These are phyloP conservation scores for Gyrodon lividus DNA, from an alignment of 768 basidiomycete genomes.

Conservation along the genomic window DNA sequence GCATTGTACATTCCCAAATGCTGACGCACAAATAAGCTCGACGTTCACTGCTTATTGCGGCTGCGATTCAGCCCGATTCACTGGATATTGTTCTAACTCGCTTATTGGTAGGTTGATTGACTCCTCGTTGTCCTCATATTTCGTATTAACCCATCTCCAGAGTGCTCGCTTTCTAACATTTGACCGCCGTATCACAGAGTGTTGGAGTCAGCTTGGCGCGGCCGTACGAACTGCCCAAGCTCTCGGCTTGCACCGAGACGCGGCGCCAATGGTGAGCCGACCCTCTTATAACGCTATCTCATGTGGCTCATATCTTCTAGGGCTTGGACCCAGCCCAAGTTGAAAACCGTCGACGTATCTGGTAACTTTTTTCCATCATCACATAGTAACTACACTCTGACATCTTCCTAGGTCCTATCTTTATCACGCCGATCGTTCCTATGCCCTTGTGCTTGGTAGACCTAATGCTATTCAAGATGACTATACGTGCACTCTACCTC, in stretches of 20 bases:
- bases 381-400: slow-evolving; percentile 4
- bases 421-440: slow-evolving; percentile 92
- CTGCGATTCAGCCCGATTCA: slow-evolving; percentile 91
- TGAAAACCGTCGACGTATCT: slow-evolving; percentile 88
- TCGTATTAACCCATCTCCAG: slow-evolving; percentile 33
- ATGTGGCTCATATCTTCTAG: slow-evolving; percentile 34
- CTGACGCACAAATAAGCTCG: slow-evolving; percentile 55
- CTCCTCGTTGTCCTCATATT: neutral
- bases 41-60: slow-evolving; percentile 83
- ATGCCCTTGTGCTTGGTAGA: slow-evolving; percentile 86
- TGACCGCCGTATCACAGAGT: slow-evolving; percentile 88
- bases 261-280: slow-evolving; percentile 68
- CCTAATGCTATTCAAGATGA: slow-evolving; percentile 88
- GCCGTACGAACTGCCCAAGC: slow-evolving; percentile 93
- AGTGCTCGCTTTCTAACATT: slow-evolving; percentile 69
- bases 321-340: slow-evolving; percentile 72
- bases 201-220: slow-evolving; percentile 94
- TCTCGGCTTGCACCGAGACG: slow-evolving; percentile 89
- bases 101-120: slow-evolving; percentile 52
- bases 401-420: slow-evolving; percentile 66
- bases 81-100: slow-evolving; percentile 90
- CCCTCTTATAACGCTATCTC: neutral
- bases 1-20: slow-evolving; percentile 6
- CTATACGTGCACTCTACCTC: slow-evolving; percentile 79
- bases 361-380: slow-evolving; percentile 43